Percentiles rank a stretch among this genome's conserved stretches.
Evolutionary conservation across 1,139 yeast genomes (phyloP).

Genomic region (Kluyveromyces sp.): DNA sequence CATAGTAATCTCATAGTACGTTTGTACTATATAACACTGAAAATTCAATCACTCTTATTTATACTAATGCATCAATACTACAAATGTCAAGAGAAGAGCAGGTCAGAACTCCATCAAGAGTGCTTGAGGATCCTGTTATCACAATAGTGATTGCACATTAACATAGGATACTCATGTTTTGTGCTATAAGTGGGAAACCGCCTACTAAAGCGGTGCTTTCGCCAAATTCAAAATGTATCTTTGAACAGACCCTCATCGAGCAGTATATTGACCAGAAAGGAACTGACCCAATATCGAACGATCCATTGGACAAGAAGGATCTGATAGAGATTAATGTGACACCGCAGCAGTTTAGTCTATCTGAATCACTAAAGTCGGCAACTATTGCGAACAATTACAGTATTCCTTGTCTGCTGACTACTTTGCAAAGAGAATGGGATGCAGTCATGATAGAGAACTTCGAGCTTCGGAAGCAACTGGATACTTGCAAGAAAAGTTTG

Average conservation of each 20-base stretch:
- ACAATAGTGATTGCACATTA: too few species aligned
- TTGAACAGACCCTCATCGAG: slow-evolving; percentile 56
- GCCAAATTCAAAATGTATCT: slow-evolving; percentile 62
- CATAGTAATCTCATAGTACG: neutral
- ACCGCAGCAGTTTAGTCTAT: slow-evolving; percentile 26
- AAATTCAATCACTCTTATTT: too few species aligned
- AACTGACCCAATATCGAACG: slow-evolving; percentile 70
- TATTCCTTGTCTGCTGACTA: slow-evolving; percentile 67
- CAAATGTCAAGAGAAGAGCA: too few species aligned
- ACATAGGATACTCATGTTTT: slow-evolving; percentile 1
- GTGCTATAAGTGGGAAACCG: slow-evolving; percentile 47
- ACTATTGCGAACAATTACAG: slow-evolving; percentile 43
- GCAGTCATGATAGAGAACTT: slow-evolving; percentile 77
- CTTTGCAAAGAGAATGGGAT: slow-evolving; percentile 88
- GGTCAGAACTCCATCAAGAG: too few species aligned
- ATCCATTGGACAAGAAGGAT: slow-evolving; percentile 52
- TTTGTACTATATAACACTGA: too few species aligned
- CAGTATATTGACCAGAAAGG: slow-evolving; percentile 60
- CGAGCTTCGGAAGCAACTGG: slow-evolving; percentile 65
- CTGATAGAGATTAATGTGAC: slow-evolving; percentile 42
- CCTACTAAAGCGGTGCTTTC: slow-evolving; percentile 70
- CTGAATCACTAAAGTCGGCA: slow-evolving; percentile 23
- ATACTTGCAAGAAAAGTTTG: slow-evolving; percentile 60
- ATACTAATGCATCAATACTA: too few species aligned
- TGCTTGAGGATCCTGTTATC: too few species aligned